Evolutionary conservation across 495 filamentous ascomycete genomes (phyloP).

Genomic region (Aspergillus taichungensis): DNA sequence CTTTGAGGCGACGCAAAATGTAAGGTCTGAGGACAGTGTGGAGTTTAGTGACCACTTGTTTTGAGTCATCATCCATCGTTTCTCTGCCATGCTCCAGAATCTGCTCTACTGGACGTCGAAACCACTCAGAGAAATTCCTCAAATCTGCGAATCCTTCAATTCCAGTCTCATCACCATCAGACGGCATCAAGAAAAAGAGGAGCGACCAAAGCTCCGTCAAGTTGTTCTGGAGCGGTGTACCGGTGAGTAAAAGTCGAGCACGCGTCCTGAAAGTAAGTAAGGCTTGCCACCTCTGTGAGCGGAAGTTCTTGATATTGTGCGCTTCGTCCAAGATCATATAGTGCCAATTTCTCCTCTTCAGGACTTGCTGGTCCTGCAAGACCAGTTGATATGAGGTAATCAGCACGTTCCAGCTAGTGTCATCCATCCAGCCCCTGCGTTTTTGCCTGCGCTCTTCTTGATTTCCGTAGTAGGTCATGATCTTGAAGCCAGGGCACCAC

Average conservation of each 20-base stretch:
- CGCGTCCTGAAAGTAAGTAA: conserved; percentile 84
- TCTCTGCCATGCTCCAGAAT: conserved; percentile 92
- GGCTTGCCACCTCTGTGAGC: conserved; percentile 92
- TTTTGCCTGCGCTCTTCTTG: conserved; percentile 87
- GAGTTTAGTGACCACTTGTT: conserved; percentile 78
- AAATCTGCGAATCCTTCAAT: conserved; percentile 84
- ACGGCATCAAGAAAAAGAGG: conserved; percentile 90
- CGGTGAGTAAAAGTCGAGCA: conserved; percentile 81
- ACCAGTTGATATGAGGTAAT: conserved; percentile 96
- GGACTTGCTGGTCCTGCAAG: conserved; percentile 86
- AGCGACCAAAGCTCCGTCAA: conserved; percentile 95
- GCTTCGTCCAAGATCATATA: conserved; percentile 99
- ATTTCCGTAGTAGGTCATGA: conserved; percentile 92
- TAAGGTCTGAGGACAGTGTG: conserved; percentile 91
- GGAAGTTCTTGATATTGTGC: conserved; percentile 99
- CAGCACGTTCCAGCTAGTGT: conserved; percentile 89
- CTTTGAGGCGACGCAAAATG: conserved; percentile 84
- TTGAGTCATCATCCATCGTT: conserved; percentile 85
- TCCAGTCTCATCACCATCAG: conserved; percentile 60
- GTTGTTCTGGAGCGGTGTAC: conserved; percentile 95
- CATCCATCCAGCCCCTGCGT: conserved; percentile 81
- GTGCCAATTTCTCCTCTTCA: conserved; percentile 90
- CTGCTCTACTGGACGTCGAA: conserved; percentile 84
- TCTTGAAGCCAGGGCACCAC: conserved; percentile 97
- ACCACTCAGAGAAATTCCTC: conserved; percentile 87